phyloP scores from a whole-genome alignment of 2,329 filamentous ascomycete species.

The Arthrinium puccinioides region DNA sequence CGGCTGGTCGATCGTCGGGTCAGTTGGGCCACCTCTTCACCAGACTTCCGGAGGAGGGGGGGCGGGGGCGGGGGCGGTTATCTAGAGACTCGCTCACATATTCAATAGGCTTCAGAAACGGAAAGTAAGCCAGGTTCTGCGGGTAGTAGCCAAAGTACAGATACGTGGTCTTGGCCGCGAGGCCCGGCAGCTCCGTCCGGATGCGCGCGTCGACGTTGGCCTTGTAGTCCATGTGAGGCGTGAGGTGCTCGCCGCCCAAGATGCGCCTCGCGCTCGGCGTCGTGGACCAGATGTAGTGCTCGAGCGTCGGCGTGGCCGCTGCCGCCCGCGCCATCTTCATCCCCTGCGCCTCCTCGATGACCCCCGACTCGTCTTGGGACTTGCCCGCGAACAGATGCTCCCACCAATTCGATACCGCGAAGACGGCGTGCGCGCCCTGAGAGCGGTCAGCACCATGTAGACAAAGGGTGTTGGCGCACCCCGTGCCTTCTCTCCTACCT shows the following conservation, averaged over 20 bases:
- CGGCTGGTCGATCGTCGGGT: no score
- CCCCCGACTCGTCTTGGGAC: slow-evolving; percentile 1
- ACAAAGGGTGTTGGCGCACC: no score
- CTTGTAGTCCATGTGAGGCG: slow-evolving; percentile 6
- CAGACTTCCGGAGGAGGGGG: no score
- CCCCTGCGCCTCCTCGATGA: slow-evolving; percentile 1
- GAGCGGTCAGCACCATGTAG: no score
- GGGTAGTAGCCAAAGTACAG: slow-evolving; percentile 5
- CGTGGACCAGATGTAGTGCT: slow-evolving; percentile 4
- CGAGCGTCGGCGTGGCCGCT: background rate
- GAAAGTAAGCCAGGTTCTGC: slow-evolving; percentile 4
- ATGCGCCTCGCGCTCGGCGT: slow-evolving; percentile 5
- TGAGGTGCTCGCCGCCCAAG: background rate
- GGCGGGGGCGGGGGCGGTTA: no score
- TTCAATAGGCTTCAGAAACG: slow-evolving; percentile 1
- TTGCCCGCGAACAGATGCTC: background rate
- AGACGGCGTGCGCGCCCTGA: slow-evolving; percentile 13
- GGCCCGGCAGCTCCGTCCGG: background rate
- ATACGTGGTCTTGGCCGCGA: slow-evolving; percentile 5
- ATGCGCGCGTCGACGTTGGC: slow-evolving; percentile 3
- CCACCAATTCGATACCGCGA: slow-evolving; percentile 12
- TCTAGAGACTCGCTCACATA: background rate
- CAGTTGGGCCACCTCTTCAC: no score
- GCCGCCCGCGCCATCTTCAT: slow-evolving; percentile 4
- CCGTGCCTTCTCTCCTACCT: no score